A percentile compares a stretch with the other conserved stretches of the same genome.
Conservation (phyloP, 208 protist species). For the Wallacemonas rigidus region DNA sequence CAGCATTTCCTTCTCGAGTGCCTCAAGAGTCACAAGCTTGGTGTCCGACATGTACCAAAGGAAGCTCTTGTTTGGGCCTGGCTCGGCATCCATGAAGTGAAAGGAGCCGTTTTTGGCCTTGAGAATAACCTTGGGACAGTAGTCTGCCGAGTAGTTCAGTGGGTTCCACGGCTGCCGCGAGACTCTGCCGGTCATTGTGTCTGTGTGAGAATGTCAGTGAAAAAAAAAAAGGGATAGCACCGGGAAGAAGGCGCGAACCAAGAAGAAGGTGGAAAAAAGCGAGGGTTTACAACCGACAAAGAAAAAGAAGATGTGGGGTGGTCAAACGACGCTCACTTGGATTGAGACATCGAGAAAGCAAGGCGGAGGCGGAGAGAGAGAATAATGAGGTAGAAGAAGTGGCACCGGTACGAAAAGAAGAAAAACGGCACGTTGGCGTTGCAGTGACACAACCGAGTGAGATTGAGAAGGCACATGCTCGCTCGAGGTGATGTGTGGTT, state of each 20-base stretch:
- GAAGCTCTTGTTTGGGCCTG: slow-evolving; percentile 50
- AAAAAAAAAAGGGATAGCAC: slow-evolving; percentile 9
- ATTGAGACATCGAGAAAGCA: too few relatives aligned
- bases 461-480: too few relatives aligned
- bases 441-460: too few relatives aligned
- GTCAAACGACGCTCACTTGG: too few relatives aligned
- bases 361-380: too few relatives aligned
- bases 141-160: slow-evolving; percentile 45
- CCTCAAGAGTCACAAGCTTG: slow-evolving; percentile 30
- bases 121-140: slow-evolving; percentile 56
- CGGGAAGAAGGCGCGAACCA: not conserved
- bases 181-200: not conserved
- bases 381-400: too few relatives aligned
- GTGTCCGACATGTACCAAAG: slow-evolving; percentile 78
- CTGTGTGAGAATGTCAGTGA: slow-evolving; percentile 13
- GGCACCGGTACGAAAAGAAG: too few relatives aligned
- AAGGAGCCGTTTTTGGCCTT: slow-evolving; percentile 73
- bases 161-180: slow-evolving; percentile 44
- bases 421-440: too few relatives aligned
- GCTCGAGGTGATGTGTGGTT: too few relatives aligned
- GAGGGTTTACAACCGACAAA: too few relatives aligned
- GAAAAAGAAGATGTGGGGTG: too few relatives aligned
- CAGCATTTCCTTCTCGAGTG: slow-evolving; percentile 60
- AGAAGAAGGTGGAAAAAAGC: too few relatives aligned
- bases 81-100: slow-evolving; percentile 57